Conservation (phyloP, 257 asterid genomes). For the Verbena officinalis region DNA sequence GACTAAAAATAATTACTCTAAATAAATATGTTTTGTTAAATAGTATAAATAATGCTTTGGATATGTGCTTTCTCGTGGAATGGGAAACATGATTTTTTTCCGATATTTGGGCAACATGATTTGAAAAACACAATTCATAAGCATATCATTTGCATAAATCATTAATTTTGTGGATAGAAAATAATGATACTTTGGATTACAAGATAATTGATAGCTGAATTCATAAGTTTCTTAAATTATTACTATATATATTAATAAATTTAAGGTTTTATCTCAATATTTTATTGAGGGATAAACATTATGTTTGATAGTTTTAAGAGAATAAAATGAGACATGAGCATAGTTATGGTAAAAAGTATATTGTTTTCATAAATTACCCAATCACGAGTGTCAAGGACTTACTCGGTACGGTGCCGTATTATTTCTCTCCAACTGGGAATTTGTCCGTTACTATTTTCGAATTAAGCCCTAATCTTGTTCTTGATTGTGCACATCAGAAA, state of each 20-base stretch:
- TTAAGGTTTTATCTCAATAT: background rate
- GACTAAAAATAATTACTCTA: too few relatives aligned
- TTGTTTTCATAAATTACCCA: background rate
- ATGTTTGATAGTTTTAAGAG: background rate
- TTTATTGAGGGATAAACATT: background rate
- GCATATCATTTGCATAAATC: too few relatives aligned
- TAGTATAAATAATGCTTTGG: too few relatives aligned
- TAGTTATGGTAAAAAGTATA: background rate
- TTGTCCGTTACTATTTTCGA: slow-evolving; percentile 24
- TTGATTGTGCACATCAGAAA: slow-evolving; percentile 14
- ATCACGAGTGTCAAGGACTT: background rate
- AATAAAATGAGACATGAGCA: background rate
- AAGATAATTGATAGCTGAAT: too few relatives aligned
- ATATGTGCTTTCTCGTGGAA: too few relatives aligned
- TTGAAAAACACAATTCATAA: too few relatives aligned
- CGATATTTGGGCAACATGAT: too few relatives aligned
- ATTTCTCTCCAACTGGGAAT: background rate
- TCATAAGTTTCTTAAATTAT: too few relatives aligned
- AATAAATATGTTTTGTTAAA: too few relatives aligned
- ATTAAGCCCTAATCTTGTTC: slow-evolving; percentile 14
- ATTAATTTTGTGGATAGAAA: too few relatives aligned
- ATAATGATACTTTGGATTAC: background rate
- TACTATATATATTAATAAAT: too few relatives aligned
- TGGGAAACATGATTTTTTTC: too few relatives aligned
- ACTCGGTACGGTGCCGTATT: slow-evolving; percentile 23